Conservation (phyloP, 1,284 basidiomycete species). For the Abortiporus biennis region DNA sequence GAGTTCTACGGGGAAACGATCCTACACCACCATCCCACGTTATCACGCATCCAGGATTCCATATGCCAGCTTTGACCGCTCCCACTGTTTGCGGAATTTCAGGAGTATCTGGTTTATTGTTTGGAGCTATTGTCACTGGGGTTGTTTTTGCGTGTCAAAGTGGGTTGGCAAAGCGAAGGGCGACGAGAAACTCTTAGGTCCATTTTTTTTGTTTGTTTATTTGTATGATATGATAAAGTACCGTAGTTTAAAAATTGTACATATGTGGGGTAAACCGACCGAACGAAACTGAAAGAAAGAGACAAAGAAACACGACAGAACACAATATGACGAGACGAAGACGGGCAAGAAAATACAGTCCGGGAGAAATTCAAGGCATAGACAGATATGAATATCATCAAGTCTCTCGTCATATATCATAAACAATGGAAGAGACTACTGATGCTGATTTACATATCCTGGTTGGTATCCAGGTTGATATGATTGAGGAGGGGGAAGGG, state of each 20-base stretch:
- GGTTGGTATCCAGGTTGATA: slow-evolving; percentile 17
- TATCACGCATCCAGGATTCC: slow-evolving; percentile 10
- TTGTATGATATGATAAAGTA: too few relatives aligned
- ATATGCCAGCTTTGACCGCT: slow-evolving; percentile 13
- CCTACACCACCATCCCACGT: slow-evolving; percentile 22
- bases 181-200: too few relatives aligned
- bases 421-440: not conserved
- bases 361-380: not conserved
- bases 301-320: too few relatives aligned
- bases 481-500: slow-evolving; percentile 11
- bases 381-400: not conserved
- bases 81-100: slow-evolving; percentile 23
- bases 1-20: slow-evolving; percentile 38
- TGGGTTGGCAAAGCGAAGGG: too few relatives aligned
- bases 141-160: slow-evolving; percentile 6
- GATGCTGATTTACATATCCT: slow-evolving; percentile 1
- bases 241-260: too few relatives aligned
- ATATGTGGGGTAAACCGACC: too few relatives aligned
- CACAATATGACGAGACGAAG: slow-evolving; percentile 8
- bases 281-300: too few relatives aligned
- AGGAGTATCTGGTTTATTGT: slow-evolving; percentile 20
- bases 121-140: slow-evolving; percentile 26
- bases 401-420: too few relatives aligned
- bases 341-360: slow-evolving; percentile 4
- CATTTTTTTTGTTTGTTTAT: too few relatives aligned